phyloP scores from a whole-genome alignment of 2,329 filamentous ascomycete genomes.

The Penicillium polonicum region DNA sequence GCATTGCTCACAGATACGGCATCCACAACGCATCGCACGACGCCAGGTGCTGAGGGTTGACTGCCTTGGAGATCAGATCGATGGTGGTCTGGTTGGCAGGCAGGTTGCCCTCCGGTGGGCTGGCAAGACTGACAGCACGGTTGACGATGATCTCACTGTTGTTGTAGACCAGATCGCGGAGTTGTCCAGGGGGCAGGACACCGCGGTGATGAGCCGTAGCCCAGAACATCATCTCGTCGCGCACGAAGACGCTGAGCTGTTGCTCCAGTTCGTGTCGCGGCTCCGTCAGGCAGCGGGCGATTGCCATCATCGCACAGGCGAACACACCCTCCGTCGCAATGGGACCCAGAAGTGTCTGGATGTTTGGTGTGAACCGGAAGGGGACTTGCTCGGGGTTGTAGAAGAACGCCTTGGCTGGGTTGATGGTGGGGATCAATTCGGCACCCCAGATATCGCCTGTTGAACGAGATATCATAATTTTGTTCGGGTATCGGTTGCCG shows the following conservation, averaged over 20 bases:
- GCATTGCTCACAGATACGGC: constrained; percentile 70
- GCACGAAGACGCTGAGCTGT: constrained; percentile 88
- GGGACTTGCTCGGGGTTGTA: constrained; percentile 94
- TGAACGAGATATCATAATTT: constrained; percentile 83
- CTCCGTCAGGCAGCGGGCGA: constrained; percentile 89
- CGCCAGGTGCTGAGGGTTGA: constrained; percentile 85
- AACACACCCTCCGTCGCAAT: constrained; percentile 96
- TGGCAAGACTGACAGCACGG: constrained; percentile 79
- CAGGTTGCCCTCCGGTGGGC: constrained; percentile 71
- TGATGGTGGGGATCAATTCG: constrained; percentile 89
- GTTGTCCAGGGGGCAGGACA: constrained; percentile 63
- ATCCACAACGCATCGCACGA: constrained; percentile 95
- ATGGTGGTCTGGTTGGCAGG: constrained; percentile 97
- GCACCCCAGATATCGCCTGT: constrained; percentile 96
- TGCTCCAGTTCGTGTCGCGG: constrained; percentile 82
- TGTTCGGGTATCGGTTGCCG: constrained; percentile 91
- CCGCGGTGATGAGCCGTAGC: constrained; percentile 75
- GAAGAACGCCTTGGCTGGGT: constrained; percentile 79
- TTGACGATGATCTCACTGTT: constrained; percentile 94
- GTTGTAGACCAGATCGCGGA: constrained; percentile 75
- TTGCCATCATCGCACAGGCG: constrained; percentile 91
- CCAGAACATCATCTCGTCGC: constrained; percentile 98
- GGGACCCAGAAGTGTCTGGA: constrained; percentile 94
- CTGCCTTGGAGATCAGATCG: constrained; percentile 86
- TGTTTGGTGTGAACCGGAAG: constrained; percentile 93